phyloP scores from a whole-genome alignment of 768 basidiomycete genomes.

The Calocybe cyanea region DNA sequence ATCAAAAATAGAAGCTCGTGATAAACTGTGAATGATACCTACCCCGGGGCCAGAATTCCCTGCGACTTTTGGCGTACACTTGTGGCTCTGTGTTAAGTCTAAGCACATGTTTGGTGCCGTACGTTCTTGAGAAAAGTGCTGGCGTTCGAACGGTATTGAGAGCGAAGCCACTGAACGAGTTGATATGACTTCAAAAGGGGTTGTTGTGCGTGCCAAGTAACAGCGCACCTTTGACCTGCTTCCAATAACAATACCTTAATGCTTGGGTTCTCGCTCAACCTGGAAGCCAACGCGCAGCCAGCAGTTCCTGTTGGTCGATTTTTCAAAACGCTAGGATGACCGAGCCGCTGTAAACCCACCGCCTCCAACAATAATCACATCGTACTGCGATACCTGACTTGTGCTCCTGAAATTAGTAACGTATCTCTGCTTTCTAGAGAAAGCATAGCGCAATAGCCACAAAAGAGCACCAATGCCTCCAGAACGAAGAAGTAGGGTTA shows the following conservation, averaged over 20 bases:
- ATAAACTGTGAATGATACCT: constrained; percentile 3
- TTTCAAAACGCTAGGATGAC: background rate
- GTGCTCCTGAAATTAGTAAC: constrained; percentile 22
- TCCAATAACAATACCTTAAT: constrained; percentile 54
- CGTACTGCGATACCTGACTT: constrained; percentile 30
- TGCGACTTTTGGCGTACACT: constrained; percentile 36
- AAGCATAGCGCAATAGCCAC: constrained; percentile 21
- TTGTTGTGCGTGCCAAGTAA: background rate
- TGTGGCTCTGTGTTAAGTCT: constrained; percentile 55
- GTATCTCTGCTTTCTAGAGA: constrained; percentile 18
- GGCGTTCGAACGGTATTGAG: constrained; percentile 39
- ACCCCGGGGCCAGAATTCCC: constrained; percentile 65
- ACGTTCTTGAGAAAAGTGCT: constrained; percentile 34
- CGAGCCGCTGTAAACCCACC: constrained; percentile 26
- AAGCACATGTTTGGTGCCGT: constrained; percentile 44
- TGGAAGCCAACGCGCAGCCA: constrained; percentile 56
- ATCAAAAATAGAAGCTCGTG: background rate
- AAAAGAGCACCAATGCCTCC: constrained; percentile 20
- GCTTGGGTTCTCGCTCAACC: constrained; percentile 50
- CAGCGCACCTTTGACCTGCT: constrained; percentile 51
- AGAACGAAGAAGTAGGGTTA: constrained; percentile 10
- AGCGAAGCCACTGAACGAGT: constrained; percentile 36
- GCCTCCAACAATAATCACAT: constrained; percentile 53
- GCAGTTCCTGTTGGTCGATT: constrained; percentile 42
- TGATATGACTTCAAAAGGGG: background rate